phyloP scores from a whole-genome alignment of 1,139 yeast species.

The Spathaspora sp. region DNA sequence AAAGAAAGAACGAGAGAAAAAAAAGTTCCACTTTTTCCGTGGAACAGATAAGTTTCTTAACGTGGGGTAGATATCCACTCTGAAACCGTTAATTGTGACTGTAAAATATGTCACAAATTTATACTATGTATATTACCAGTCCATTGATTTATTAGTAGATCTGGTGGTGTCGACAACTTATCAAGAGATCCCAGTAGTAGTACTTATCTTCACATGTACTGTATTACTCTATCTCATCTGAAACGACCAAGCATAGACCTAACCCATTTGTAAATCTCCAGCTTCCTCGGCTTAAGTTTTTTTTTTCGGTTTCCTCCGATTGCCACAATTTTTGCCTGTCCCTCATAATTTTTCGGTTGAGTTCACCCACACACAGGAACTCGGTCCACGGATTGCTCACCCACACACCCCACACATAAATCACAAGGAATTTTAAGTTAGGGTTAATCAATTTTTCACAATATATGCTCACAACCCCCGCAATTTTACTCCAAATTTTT shows the following conservation, averaged over 20 bases:
- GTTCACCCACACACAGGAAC: not conserved
- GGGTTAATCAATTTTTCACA: not conserved
- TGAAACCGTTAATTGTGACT: not conserved
- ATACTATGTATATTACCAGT: no score
- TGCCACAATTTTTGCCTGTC: not conserved
- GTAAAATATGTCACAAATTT: not conserved
- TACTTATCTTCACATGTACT: no score
- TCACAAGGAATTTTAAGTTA: not conserved
- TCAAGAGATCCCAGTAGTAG: no score
- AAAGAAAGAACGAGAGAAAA: not conserved
- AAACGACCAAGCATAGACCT: no score
- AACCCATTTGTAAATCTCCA: not conserved
- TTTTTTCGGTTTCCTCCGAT: not conserved
- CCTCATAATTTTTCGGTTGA: not conserved
- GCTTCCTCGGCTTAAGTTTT: not conserved
- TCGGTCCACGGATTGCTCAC: not conserved
- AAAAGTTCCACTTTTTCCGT: not conserved
- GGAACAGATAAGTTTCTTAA: not conserved
- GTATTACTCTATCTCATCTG: not conserved
- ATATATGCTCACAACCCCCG: not conserved
- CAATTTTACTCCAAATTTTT: not conserved
- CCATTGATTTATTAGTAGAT: no score
- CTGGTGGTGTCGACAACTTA: no score
- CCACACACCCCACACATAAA: not conserved
- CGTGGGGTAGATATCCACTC: not conserved